Evolutionary conservation across 108 stramenopile species (phyloP), one percentile per base, ranked within the genome.

Genomic region (Cyclostephanos invisitatus): DNA sequence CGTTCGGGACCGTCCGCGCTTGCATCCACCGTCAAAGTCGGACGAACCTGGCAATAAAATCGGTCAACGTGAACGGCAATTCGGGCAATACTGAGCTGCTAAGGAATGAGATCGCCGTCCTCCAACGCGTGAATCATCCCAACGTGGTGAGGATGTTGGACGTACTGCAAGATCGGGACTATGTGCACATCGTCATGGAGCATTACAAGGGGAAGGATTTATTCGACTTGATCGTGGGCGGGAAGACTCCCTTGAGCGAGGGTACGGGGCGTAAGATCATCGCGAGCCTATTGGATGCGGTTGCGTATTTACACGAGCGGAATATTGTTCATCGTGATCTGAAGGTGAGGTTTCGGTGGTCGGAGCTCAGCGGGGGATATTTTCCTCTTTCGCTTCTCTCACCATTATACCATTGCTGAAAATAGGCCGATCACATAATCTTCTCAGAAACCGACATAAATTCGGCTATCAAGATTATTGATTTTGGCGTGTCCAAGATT

Each of bases 241-340:
- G 63, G n/a, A 70, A 60, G 20, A 36, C 47, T 17, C 48, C 17
- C 4, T 46, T 64, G 17, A 35, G 53, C 9, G 74, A 75, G 68
- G 40, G 35, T 21, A 47, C 56, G 59, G 67, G 48, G 54, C 36
- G 47, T 25, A 59, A 77, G 18, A 88, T 94, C 35, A 71, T 83
- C 37, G 71, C 71, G 18, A 78, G 87, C 59, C 48, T 89, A 20
- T 56, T 87, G 38, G 85, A 84, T 61, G 92, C 89, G 11, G 70
- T 89, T 57, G 78, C 79, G 38, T 97, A 98, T 80, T 89, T 98
- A 71, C 99, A 99, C 62, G 85, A 94, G 40, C 88, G 87, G 46
- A 84, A 89, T 20, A 83, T 98, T 77, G 93, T 98, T 40, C 99
- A 99, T 85, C 91, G 99, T 12, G 97, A 98, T 79, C 83, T 97